Percentiles rank a stretch among this genome's conserved stretches.
Evolutionary conservation across 768 basidiomycete species (phyloP).

Genomic region (Sutorius australiensis): DNA sequence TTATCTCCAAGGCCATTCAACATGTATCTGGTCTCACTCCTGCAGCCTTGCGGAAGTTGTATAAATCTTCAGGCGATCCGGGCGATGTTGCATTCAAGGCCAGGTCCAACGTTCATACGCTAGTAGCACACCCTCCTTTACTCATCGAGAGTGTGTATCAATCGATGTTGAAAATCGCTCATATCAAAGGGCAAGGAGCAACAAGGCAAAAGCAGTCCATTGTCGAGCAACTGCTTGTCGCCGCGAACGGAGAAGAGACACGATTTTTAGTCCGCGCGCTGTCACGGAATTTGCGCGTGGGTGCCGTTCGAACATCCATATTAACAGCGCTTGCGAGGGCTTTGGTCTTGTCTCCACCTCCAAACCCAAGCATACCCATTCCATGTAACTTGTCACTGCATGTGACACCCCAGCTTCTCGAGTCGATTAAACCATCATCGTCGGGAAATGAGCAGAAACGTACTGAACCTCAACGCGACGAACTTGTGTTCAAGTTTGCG

Average conservation of each 20-base stretch:
- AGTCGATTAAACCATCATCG: constrained; percentile 14
- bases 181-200: constrained; percentile 71
- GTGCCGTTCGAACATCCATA: constrained; percentile 81
- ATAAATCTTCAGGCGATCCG: constrained; percentile 73
- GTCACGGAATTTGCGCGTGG: constrained; percentile 75
- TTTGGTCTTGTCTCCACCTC: constrained; percentile 56
- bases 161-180: constrained; percentile 62
- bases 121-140: constrained; percentile 68
- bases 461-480: constrained; percentile 30
- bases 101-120: constrained; percentile 69
- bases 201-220: constrained; percentile 71
- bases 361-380: constrained; percentile 19
- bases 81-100: constrained; percentile 89
- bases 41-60: constrained; percentile 57
- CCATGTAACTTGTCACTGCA: constrained; percentile 27
- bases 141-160: constrained; percentile 63
- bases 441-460: constrained; percentile 29
- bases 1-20: constrained; percentile 68
- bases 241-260: constrained; percentile 84
- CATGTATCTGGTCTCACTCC: constrained; percentile 64
- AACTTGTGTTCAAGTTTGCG: constrained; percentile 42
- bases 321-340: constrained; percentile 78
- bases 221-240: constrained; percentile 77
- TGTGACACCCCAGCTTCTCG: constrained; percentile 21
- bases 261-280: constrained; percentile 77